phyloP scores from a whole-genome alignment of 164 flowering plant genomes.

The Aristolochia contorta region DNA sequence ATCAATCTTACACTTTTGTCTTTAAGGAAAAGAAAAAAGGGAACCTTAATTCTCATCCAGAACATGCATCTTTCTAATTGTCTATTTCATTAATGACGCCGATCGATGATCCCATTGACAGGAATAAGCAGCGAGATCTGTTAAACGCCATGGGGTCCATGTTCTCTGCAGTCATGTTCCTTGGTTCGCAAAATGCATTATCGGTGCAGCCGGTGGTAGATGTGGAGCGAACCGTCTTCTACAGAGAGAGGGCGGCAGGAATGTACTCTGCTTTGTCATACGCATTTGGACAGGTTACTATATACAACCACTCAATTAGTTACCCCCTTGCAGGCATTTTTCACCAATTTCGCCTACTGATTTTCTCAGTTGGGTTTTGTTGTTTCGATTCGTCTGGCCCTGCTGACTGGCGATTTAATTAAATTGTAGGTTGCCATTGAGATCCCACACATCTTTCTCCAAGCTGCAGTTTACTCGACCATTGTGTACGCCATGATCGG shows the following conservation, averaged over 20 bases:
- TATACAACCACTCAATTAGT: no score
- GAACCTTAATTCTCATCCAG: no score
- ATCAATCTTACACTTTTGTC: background rate
- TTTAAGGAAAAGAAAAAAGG: background rate
- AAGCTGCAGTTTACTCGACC: background rate
- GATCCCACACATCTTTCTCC: conserved; percentile 5
- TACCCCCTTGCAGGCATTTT: no score
- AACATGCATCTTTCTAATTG: no score
- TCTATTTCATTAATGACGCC: background rate
- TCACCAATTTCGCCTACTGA: background rate
- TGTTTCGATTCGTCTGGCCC: background rate
- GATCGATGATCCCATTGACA: conserved; percentile 16
- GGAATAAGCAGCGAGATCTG: conserved; percentile 73
- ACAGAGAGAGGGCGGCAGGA: conserved; percentile 95
- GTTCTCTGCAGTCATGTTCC: conserved; percentile 78
- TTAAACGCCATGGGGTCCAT: conserved; percentile 92
- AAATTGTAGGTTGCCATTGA: conserved; percentile 7
- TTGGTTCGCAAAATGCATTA: conserved; percentile 72
- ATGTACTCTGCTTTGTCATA: conserved; percentile 90
- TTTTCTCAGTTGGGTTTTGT: background rate
- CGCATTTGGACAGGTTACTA: conserved; percentile 83
- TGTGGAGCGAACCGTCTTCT: conserved; percentile 87
- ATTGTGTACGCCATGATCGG: conserved; percentile 11
- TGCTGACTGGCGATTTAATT: background rate
- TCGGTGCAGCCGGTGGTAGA: conserved; percentile 97